Evolutionary conservation across 2,329 filamentous ascomycete genomes (phyloP).

Genomic region (Fusarium miscanthi): DNA sequence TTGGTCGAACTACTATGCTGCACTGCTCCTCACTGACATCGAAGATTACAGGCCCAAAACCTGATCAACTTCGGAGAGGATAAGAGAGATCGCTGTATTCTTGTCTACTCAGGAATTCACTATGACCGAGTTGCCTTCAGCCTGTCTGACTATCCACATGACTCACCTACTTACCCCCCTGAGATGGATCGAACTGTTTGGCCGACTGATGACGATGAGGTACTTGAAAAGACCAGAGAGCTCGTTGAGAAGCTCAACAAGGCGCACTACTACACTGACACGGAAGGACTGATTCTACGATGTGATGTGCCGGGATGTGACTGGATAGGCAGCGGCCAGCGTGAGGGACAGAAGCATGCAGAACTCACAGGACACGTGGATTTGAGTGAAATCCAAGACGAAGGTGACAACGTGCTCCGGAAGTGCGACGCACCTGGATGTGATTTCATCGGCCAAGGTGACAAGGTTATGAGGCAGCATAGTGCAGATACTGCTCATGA

Average conservation of each 20-base stretch:
- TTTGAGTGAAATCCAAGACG: slow-evolving; percentile 76
- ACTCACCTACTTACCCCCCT: slow-evolving; percentile 68
- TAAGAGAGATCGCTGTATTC: slow-evolving; percentile 74
- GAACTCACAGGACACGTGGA: slow-evolving; percentile 68
- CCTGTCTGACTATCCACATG: slow-evolving; percentile 67
- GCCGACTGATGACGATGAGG: slow-evolving; percentile 66
- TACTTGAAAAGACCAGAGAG: slow-evolving; percentile 75
- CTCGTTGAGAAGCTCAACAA: slow-evolving; percentile 73
- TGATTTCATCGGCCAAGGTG: slow-evolving; percentile 73
- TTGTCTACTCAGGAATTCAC: slow-evolving; percentile 93
- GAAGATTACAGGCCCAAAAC: slow-evolving; percentile 46
- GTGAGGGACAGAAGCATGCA: slow-evolving; percentile 71
- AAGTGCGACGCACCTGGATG: slow-evolving; percentile 75
- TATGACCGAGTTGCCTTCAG: slow-evolving; percentile 90
- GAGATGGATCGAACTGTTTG: slow-evolving; percentile 78
- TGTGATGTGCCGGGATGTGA: slow-evolving; percentile 76
- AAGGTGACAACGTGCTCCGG: slow-evolving; percentile 81
- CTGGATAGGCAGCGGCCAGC: slow-evolving; percentile 74
- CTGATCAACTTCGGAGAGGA: slow-evolving; percentile 79
- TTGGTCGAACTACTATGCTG: slow-evolving; percentile 29
- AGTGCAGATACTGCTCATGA: slow-evolving; percentile 70
- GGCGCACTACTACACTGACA: slow-evolving; percentile 89
- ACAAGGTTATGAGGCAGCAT: slow-evolving; percentile 68
- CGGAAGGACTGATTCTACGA: slow-evolving; percentile 78
- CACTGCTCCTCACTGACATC: background rate